phyloP scores from a whole-genome alignment of 371 early-diverging fungal genomes.

The Apophysomyces elegans region DNA sequence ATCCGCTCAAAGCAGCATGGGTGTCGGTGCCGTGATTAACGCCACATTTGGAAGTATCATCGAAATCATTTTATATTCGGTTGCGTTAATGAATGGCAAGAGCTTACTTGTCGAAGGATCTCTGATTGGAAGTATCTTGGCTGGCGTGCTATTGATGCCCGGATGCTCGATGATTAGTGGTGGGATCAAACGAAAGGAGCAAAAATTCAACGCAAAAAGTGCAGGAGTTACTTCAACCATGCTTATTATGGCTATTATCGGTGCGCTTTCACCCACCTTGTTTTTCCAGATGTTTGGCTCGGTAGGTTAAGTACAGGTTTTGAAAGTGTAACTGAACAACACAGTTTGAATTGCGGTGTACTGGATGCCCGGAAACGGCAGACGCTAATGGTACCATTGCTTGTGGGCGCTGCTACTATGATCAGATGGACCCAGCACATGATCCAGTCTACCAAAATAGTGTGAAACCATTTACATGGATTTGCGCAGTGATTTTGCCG shows the following conservation, averaged over 20 bases:
- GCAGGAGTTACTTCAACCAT: slow-evolving; percentile 95
- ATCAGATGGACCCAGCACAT: slow-evolving; percentile 66
- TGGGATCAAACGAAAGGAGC: slow-evolving; percentile 90
- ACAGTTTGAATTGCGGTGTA: slow-evolving; percentile 65
- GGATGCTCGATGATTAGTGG: slow-evolving; percentile 95
- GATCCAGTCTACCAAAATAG: slow-evolving; percentile 82
- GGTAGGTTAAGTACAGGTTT: slow-evolving; percentile 35
- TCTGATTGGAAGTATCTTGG: slow-evolving; percentile 90
- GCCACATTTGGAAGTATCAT: slow-evolving; percentile 97
- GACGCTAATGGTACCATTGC: slow-evolving; percentile 27
- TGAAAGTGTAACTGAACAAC: not conserved
- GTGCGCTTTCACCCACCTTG: slow-evolving; percentile 91
- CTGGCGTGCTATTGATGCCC: slow-evolving; percentile 89
- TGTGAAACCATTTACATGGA: slow-evolving; percentile 86
- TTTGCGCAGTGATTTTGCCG: slow-evolving; percentile 86
- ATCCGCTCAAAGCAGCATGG: slow-evolving; percentile 92
- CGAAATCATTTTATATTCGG: slow-evolving; percentile 91
- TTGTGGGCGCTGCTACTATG: slow-evolving; percentile 68
- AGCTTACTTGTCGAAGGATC: slow-evolving; percentile 89
- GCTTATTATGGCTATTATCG: slow-evolving; percentile 94
- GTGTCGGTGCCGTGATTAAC: slow-evolving; percentile 94
- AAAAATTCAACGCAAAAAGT: slow-evolving; percentile 91
- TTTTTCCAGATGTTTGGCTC: slow-evolving; percentile 92
- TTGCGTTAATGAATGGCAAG: slow-evolving; percentile 90
- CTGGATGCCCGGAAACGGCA: slow-evolving; percentile 51